These are phyloP conservation scores for Cordyceps militaris DNA, from an alignment of 2,329 filamentous ascomycete genomes.

Conservation along the genomic window DNA sequence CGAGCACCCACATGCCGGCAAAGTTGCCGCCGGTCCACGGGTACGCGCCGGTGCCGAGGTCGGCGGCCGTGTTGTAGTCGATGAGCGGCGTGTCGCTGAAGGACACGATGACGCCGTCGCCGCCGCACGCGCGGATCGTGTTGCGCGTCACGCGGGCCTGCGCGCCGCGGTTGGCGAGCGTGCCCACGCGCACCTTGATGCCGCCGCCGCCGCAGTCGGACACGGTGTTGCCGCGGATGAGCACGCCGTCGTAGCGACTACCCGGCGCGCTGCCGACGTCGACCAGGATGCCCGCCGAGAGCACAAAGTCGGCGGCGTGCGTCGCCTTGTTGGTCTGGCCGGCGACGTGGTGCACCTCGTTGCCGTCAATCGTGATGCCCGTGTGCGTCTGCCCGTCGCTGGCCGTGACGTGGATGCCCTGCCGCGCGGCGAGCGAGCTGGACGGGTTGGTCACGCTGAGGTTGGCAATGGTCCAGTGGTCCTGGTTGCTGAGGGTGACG, in stretches of 20 bases:
- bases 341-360: conserved; percentile 19
- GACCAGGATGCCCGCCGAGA: conserved; percentile 18
- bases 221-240: conserved; percentile 17
- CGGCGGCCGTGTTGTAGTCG: conserved; percentile 19
- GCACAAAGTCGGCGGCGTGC: conserved; percentile 14
- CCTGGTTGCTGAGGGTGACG: conserved; percentile 19
- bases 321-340: conserved; percentile 19
- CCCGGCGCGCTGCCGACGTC: conserved; percentile 12
- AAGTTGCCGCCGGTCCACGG: conserved; percentile 23
- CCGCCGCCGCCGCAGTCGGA: conserved; percentile 21
- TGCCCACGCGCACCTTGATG: conserved; percentile 21
- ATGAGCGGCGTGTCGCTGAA: conserved; percentile 18
- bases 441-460: conserved; percentile 19
- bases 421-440: conserved; percentile 11
- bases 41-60: conserved; percentile 20
- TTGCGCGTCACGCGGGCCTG: conserved; percentile 17
- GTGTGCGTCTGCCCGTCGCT: conserved; percentile 19
- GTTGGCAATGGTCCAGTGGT: conserved; percentile 20
- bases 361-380: conserved; percentile 19
- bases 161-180: conserved; percentile 16
- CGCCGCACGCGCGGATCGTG: conserved; percentile 18
- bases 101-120: conserved; percentile 20
- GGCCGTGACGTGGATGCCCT: conserved; percentile 19
- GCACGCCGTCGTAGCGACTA: conserved; percentile 20
- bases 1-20: conserved; percentile 23